phyloP scores from a whole-genome alignment of 371 early-diverging fungal species.

The Sanchytrium tribonematis region DNA sequence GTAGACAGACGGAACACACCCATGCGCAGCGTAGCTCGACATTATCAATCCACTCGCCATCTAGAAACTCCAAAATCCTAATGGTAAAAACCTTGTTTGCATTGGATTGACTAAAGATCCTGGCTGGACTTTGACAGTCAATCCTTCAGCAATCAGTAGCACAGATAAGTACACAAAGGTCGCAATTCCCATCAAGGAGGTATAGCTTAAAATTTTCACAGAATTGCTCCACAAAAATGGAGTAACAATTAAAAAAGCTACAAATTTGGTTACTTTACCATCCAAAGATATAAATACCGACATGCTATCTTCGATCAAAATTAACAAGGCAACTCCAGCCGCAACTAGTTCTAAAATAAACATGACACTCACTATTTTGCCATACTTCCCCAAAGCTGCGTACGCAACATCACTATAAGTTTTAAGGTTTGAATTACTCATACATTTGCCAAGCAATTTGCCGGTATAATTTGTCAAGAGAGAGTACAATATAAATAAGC shows the following conservation, averaged over 20 bases:
- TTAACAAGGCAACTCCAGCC: slow-evolving; percentile 23
- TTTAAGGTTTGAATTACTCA: slow-evolving; percentile 8
- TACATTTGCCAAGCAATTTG: slow-evolving; percentile 26
- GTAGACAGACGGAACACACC: slow-evolving; percentile 34
- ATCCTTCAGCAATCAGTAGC: slow-evolving; percentile 20
- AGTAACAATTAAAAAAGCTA: slow-evolving; percentile 9
- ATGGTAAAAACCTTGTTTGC: slow-evolving; percentile 17
- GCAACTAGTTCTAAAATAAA: slow-evolving; percentile 35
- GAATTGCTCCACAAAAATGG: slow-evolving; percentile 10
- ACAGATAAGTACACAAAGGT: slow-evolving; percentile 16
- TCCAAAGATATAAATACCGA: slow-evolving; percentile 13
- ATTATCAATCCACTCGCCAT: slow-evolving; percentile 24
- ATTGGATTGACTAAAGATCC: slow-evolving; percentile 28
- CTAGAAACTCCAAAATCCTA: slow-evolving; percentile 8
- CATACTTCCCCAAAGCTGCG: slow-evolving; percentile 4
- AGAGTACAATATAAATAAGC: slow-evolving; percentile 23
- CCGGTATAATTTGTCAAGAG: slow-evolving; percentile 31
- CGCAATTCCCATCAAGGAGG: slow-evolving; percentile 21
- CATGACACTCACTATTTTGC: slow-evolving; percentile 13
- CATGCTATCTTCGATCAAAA: slow-evolving; percentile 24
- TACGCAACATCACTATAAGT: slow-evolving; percentile 4
- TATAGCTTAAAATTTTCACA: slow-evolving; percentile 20
- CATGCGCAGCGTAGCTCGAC: slow-evolving; percentile 28
- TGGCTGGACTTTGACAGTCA: slow-evolving; percentile 19
- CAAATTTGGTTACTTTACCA: slow-evolving; percentile 5